phyloP scores from a whole-genome alignment of 345 rosid species.

The Rhodomyrtus tomentosa region DNA sequence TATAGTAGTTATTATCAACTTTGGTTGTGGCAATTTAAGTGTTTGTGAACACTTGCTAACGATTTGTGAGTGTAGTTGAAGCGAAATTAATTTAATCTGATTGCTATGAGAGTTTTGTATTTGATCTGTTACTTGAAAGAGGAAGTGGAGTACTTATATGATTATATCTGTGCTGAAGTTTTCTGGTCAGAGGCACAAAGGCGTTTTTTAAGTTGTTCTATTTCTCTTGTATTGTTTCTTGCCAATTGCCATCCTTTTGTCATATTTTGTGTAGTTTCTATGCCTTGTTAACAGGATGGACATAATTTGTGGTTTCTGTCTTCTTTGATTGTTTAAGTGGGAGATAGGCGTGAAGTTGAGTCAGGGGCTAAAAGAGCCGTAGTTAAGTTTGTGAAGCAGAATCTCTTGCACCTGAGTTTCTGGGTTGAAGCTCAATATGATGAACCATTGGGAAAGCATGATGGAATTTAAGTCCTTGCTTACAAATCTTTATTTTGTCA shows the following conservation, averaged over 20 bases:
- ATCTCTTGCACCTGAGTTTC: too few species aligned
- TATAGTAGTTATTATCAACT: not conserved
- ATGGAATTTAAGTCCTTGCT: too few species aligned
- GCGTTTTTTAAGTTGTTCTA: not conserved
- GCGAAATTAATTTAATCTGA: not conserved
- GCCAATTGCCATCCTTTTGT: not conserved
- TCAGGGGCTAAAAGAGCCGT: too few species aligned
- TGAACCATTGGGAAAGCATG: too few species aligned
- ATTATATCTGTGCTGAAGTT: not conserved
- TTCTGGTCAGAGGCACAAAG: not conserved
- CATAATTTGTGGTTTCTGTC: not conserved
- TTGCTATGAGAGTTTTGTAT: not conserved
- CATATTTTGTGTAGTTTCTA: not conserved
- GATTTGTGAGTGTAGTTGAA: not conserved
- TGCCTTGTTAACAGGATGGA: not conserved
- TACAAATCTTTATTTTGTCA: too few species aligned
- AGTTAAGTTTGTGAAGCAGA: too few species aligned
- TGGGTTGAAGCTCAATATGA: too few species aligned
- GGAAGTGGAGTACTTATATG: not conserved
- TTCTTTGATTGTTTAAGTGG: constrained; percentile 24
- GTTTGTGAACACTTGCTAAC: not conserved
- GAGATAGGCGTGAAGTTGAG: constrained; percentile 87
- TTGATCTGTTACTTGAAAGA: not conserved
- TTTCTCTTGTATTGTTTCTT: too few species aligned
- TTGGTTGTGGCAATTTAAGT: not conserved